A percentile compares a stretch with the other conserved stretches of the same genome.
Conservation (phyloP, 352 stramenopile genomes). For the Pythium guiyangense region DNA sequence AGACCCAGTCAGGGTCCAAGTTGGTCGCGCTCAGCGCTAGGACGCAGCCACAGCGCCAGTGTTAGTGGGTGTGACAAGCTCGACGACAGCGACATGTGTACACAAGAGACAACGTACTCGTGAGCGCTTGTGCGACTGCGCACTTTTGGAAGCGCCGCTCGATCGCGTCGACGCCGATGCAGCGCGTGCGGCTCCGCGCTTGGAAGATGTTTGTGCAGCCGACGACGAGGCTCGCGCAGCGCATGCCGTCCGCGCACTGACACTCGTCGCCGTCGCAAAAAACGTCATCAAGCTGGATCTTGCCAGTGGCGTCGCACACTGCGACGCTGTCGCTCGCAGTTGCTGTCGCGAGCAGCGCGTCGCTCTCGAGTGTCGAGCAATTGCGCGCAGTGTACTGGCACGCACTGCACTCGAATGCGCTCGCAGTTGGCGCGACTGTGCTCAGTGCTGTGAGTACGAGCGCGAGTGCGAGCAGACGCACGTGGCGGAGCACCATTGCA, state of each 20-base stretch:
- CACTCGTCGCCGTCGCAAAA: slow-evolving; percentile 70
- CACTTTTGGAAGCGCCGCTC: slow-evolving; percentile 49
- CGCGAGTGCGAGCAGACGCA: slow-evolving; percentile 3
- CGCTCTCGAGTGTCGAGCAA: slow-evolving; percentile 28
- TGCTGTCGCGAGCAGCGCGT: neutral
- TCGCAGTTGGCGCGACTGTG: slow-evolving; percentile 4
- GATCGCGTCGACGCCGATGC: slow-evolving; percentile 44
- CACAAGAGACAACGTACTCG: slow-evolving; percentile 24
- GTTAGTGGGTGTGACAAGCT: too few relatives aligned
- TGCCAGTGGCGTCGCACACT: slow-evolving; percentile 51
- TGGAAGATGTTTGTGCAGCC: slow-evolving; percentile 72
- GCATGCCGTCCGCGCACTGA: slow-evolving; percentile 35
- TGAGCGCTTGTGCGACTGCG: slow-evolving; percentile 39
- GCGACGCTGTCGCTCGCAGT: slow-evolving; percentile 16
- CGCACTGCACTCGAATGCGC: slow-evolving; percentile 39
- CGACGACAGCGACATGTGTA: neutral
- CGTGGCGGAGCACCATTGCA: too few relatives aligned
- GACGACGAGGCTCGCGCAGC: slow-evolving; percentile 60
- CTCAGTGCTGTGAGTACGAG: slow-evolving; percentile 19
- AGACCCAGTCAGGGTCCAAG: slow-evolving; percentile 58
- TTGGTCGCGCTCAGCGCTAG: slow-evolving; percentile 41
- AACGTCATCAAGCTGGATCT: slow-evolving; percentile 78
- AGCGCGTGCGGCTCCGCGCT: slow-evolving; percentile 61
- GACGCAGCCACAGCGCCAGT: neutral
- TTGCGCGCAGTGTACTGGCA: slow-evolving; percentile 68